Evolutionary conservation across 148 eudicot genomes (phyloP), one percentile per base, ranked within the genome.

Genomic region (Gaultheria prostrata): DNA sequence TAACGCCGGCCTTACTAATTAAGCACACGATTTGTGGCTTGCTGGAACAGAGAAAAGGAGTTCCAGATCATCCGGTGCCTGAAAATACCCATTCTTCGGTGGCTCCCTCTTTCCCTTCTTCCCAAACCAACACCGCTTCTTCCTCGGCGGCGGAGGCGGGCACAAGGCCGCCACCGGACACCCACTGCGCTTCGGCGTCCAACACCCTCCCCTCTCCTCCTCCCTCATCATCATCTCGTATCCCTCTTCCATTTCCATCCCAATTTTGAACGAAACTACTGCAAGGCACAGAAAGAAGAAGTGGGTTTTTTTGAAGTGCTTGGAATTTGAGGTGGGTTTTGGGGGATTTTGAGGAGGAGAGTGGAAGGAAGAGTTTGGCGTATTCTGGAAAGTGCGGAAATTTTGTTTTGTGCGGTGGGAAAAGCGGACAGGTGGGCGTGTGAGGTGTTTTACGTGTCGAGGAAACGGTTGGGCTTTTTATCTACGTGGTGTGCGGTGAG

Each of bases 141-240:
- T 76, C 78, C 48, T 78, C 80, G 53, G 53, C 13, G 80, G 80
- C 48, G 80, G 80, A 26, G 80, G 80, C n/a, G 80, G 80, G 26
- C 80, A 78, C 45, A 30, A 43, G 12, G 20, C 35, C n/a, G 45
- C 18, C 45, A 4, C 79, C 39, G 57, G 35, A 7, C 61, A 53
- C 39, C n/a, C 46, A 46, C 65, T 45, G 15, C 21, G 80, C 80
- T 32, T 77, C 6, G 80, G 80, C n/a, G 80, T 77, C 43, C 39
- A 50, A 53, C 80, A 53, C 80, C 50, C 65, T 76, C 9, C 65
- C 17, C 11, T 13, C 63, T 6, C 21, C 21, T 32, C 75, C 33
- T n/a, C 70, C 71, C 0, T 56, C 79, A 11, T 18, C 61, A 0
- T 61, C 56, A 26, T 20, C 35, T 49, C 39, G 12, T 17, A 70